A percentile compares a stretch with the other conserved stretches of the same genome.
phyloP scores from a whole-genome alignment of 2,329 filamentous ascomycete genomes.

The Keithomyces neogunnii region DNA sequence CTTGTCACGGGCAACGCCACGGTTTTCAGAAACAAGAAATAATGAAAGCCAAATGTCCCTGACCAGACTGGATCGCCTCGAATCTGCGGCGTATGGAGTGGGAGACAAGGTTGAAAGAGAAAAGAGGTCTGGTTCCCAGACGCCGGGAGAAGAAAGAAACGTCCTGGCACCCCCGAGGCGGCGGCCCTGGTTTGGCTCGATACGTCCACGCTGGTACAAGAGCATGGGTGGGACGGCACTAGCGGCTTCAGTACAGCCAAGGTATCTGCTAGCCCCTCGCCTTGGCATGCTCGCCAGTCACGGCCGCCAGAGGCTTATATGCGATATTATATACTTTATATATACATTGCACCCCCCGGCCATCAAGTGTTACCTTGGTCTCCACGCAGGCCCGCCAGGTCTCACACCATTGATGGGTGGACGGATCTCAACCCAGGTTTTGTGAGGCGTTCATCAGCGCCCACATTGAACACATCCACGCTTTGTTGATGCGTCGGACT shows the following conservation, averaged over 20 bases:
- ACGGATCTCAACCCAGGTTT: conserved; percentile 29
- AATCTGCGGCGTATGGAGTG: conserved; percentile 18
- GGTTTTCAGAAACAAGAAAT: not conserved
- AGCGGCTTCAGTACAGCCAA: conserved; percentile 15
- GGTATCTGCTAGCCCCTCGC: conserved; percentile 17
- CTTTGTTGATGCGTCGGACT: not conserved
- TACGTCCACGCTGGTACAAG: conserved; percentile 23
- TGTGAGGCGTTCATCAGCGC: conserved; percentile 21
- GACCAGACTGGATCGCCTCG: conserved; percentile 16
- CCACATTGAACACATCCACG: conserved; percentile 5
- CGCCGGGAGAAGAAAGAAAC: conserved; percentile 29
- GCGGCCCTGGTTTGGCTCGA: conserved; percentile 26
- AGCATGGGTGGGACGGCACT: conserved; percentile 29
- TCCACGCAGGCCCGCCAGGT: conserved; percentile 28
- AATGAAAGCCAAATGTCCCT: conserved; percentile 11
- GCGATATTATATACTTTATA: conserved; percentile 19
- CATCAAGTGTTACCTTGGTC: conserved; percentile 23
- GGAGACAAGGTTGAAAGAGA: conserved; percentile 25
- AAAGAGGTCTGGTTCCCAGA: conserved; percentile 24
- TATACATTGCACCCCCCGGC: conserved; percentile 23
- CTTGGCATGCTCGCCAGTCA: conserved; percentile 2
- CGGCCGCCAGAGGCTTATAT: not conserved
- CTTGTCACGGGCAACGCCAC: conserved; percentile 1
- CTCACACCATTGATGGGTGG: conserved; percentile 30
- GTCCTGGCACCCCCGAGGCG: conserved; percentile 28